These are phyloP conservation scores for Phlegmacium glaucopus DNA, from an alignment of 768 basidiomycete genomes.

Conservation along the genomic window DNA sequence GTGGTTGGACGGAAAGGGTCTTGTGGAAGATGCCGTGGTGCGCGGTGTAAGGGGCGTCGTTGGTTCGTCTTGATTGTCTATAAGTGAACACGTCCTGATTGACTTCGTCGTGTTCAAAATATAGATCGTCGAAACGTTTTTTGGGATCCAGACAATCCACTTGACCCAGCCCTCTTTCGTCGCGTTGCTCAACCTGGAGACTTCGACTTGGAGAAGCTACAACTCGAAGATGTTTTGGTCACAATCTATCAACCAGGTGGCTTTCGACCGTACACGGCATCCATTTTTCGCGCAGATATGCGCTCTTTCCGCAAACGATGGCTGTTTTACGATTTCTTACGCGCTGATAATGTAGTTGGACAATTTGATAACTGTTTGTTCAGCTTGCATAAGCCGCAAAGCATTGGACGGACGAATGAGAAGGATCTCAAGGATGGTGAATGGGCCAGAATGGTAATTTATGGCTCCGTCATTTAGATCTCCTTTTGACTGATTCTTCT, in stretches of 20 bases:
- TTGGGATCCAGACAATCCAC: slow-evolving; percentile 81
- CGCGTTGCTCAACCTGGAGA: slow-evolving; percentile 74
- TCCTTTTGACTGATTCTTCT: background rate
- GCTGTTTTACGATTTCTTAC: slow-evolving; percentile 92
- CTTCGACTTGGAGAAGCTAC: slow-evolving; percentile 87
- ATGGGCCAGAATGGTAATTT: slow-evolving; percentile 83
- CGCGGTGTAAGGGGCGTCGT: slow-evolving; percentile 93
- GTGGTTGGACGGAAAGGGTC: slow-evolving; percentile 95
- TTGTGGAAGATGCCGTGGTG: slow-evolving; percentile 87
- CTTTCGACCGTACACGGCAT: slow-evolving; percentile 89
- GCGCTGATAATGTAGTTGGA: slow-evolving; percentile 94
- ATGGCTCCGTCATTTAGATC: background rate
- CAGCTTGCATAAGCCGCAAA: slow-evolving; percentile 94
- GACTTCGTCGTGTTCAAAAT: background rate
- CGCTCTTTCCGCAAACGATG: slow-evolving; percentile 84
- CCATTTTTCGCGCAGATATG: slow-evolving; percentile 92
- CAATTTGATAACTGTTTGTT: slow-evolving; percentile 98
- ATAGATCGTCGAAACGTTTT: slow-evolving; percentile 83
- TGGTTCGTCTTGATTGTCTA: slow-evolving; percentile 46
- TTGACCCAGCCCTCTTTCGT: slow-evolving; percentile 79
- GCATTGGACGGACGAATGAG: slow-evolving; percentile 86
- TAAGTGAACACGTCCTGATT: background rate
- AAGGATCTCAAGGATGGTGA: slow-evolving; percentile 79
- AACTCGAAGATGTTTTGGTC: slow-evolving; percentile 89
- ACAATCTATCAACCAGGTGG: slow-evolving; percentile 92